Evolutionary conservation across 1,284 basidiomycete genomes (phyloP).

Genomic region (Ganoderma sp.): DNA sequence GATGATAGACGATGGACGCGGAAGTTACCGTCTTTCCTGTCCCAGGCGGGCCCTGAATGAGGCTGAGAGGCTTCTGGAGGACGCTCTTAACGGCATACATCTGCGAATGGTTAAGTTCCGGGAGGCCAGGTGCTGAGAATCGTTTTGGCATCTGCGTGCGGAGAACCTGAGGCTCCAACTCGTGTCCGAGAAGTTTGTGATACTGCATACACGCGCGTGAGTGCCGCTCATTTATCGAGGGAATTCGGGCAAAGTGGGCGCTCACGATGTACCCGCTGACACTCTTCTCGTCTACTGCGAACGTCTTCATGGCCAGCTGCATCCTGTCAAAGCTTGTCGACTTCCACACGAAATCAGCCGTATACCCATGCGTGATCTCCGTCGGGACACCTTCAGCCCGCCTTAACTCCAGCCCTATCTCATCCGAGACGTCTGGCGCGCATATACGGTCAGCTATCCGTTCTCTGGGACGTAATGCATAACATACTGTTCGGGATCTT

Average conservation of each 20-base stretch:
- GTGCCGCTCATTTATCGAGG: conserved; percentile 20
- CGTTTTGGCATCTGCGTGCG: conserved; percentile 94
- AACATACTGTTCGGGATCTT: conserved; percentile 97
- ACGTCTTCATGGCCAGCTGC: conserved; percentile 99
- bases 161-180: conserved; percentile 89
- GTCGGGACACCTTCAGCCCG: conserved; percentile 93
- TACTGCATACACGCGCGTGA: conserved; percentile 61
- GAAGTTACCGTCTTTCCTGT: conserved; percentile 99
- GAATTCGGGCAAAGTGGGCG: conserved; percentile 25
- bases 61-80: conserved; percentile 95
- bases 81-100: conserved; percentile 99
- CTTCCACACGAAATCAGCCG: conserved; percentile 99
- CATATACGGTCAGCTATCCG: conserved; percentile 30
- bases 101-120: conserved; percentile 98
- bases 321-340: conserved; percentile 99
- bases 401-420: conserved; percentile 93
- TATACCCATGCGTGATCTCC: conserved; percentile 94
- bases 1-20: conserved; percentile 98
- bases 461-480: conserved; percentile 7
- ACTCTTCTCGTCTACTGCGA: conserved; percentile 98
- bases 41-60: conserved; percentile 98
- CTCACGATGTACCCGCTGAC: conserved; percentile 97
- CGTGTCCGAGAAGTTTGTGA: conserved; percentile 97
- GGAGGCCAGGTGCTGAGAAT: conserved; percentile 96
- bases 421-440: conserved; percentile 89